phyloP scores from a whole-genome alignment of 139 green algal genomes.

The Coccomyxa sp. region DNA sequence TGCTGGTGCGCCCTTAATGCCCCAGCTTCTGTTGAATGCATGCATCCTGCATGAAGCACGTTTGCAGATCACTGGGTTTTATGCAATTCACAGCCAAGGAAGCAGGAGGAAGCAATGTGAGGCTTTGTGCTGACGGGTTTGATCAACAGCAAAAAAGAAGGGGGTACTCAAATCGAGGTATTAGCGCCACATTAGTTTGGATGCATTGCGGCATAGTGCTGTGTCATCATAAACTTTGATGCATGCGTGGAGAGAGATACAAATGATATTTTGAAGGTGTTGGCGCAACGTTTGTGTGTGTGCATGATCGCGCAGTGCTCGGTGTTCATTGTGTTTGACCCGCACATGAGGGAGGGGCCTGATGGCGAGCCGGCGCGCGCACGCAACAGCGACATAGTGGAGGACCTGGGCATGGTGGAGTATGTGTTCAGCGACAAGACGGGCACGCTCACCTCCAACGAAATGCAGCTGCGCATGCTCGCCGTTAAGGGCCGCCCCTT shows the following conservation, averaged over 20 bases:
- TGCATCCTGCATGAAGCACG: not conserved
- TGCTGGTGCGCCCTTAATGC: constrained; percentile 33
- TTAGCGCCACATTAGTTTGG: too few species aligned
- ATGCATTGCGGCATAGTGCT: too few species aligned
- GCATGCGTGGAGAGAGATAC: too few species aligned
- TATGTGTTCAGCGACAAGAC: constrained; percentile 98
- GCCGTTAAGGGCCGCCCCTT: constrained; percentile 44
- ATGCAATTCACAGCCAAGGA: too few species aligned
- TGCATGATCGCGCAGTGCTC: constrained; percentile 37
- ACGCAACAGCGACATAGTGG: constrained; percentile 23
- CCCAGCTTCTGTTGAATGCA: not conserved
- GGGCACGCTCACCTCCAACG: constrained; percentile 84
- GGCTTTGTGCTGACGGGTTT: too few species aligned
- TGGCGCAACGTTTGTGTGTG: too few species aligned
- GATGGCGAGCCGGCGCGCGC: constrained; percentile 54
- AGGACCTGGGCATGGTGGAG: constrained; percentile 92
- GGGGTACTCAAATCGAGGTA: too few species aligned
- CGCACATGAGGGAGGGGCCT: constrained; percentile 64
- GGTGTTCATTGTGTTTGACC: constrained; percentile 72
- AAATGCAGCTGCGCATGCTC: constrained; percentile 73
- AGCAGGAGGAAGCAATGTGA: too few species aligned
- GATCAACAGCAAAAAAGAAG: too few species aligned
- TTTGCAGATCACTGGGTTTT: too few species aligned
- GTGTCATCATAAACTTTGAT: too few species aligned
- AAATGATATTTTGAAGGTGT: too few species aligned